A percentile compares a stretch with the other conserved stretches of the same genome.
Conservation (phyloP, 257 asterid genomes). For the Ophiorrhiza pumila region DNA sequence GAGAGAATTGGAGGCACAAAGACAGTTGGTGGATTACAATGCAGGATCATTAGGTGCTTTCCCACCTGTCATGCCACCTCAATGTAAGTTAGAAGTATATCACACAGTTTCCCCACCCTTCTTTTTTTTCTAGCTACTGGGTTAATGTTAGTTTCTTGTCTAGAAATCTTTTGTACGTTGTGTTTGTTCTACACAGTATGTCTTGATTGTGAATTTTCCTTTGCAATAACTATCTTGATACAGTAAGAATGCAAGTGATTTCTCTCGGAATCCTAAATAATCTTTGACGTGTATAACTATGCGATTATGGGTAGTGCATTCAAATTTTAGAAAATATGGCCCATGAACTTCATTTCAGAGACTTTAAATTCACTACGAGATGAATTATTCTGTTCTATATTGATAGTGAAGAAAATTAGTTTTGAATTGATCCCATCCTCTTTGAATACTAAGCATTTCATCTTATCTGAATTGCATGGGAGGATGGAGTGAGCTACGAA, state of each 20-base stretch:
- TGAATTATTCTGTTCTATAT: too few relatives aligned
- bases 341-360: not conserved
- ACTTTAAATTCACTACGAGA: not conserved
- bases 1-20: slow-evolving; percentile 89
- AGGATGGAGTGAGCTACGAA: not conserved
- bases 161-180: not conserved
- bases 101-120: not conserved
- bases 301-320: not conserved
- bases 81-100: slow-evolving; percentile 49
- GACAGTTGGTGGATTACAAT: slow-evolving; percentile 93
- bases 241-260: not conserved
- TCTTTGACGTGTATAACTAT: not conserved
- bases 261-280: not conserved
- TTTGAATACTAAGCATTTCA: not conserved
- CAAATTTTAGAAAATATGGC: not conserved
- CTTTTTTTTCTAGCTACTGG: not conserved
- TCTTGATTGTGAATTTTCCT: not conserved
- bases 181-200: not conserved
- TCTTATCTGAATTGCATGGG: not conserved
- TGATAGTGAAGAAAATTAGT: not conserved
- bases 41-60: slow-evolving; percentile 72
- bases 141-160: not conserved
- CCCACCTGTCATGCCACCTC: slow-evolving; percentile 57
- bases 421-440: not conserved
- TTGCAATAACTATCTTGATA: not conserved